Evolutionary conservation across 371 early-diverging fungal species (phyloP).

Genomic region (Lichtheimia ramosa): DNA sequence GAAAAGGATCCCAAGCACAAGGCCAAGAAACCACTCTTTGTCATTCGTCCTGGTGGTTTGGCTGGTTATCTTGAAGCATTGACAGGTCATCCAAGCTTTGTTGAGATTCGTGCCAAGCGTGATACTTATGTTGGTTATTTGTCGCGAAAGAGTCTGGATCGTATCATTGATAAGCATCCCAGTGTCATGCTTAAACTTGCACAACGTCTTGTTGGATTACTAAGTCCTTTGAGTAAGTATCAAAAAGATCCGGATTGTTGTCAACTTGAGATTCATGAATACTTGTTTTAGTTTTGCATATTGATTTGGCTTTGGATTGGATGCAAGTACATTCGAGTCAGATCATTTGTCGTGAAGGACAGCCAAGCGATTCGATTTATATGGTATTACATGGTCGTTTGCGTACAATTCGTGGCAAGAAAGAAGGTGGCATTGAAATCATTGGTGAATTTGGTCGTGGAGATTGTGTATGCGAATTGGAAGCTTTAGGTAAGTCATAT

Average conservation of each 20-base stretch:
- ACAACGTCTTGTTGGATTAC: slow-evolving; percentile 76
- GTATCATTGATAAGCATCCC: slow-evolving; percentile 84
- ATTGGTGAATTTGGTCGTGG: slow-evolving; percentile 93
- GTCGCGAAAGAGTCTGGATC: slow-evolving; percentile 78
- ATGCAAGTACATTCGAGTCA: slow-evolving; percentile 91
- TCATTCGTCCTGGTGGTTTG: slow-evolving; percentile 82
- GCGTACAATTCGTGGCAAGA: slow-evolving; percentile 75
- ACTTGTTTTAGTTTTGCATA: slow-evolving; percentile 64
- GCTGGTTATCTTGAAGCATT: slow-evolving; percentile 92
- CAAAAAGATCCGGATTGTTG: background rate
- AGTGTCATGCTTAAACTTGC: slow-evolving; percentile 83
- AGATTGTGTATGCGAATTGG: slow-evolving; percentile 94
- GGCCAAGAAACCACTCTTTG: slow-evolving; percentile 57
- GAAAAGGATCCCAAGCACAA: slow-evolving; percentile 19
- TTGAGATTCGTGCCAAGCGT: slow-evolving; percentile 80
- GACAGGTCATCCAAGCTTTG: slow-evolving; percentile 88
- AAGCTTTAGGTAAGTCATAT: slow-evolving; percentile 70
- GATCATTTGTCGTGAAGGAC: slow-evolving; percentile 86
- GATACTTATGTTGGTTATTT: slow-evolving; percentile 86
- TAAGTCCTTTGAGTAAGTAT: slow-evolving; percentile 78
- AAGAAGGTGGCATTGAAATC: slow-evolving; percentile 72
- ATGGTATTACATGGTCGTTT: slow-evolving; percentile 94
- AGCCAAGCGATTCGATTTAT: slow-evolving; percentile 84
- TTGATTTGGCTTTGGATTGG: slow-evolving; percentile 97
- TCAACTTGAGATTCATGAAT: background rate